These are phyloP conservation scores for barley (Hordeum vulgare) DNA, from an alignment of 176 grass and related monocot genomes.

Conservation along the genomic window MorexV3_pseudomolecules_assembly NC_058522.1:34345681-34346180, in stretches of 20 bases:
- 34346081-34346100: conserved; percentile 71
- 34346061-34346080: conserved; percentile 73
- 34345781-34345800: too few species aligned
- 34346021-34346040: neutral
- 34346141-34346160: conserved; percentile 96
- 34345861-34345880: neutral
- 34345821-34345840: too few species aligned
- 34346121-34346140: conserved; percentile 86
- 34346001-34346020: neutral
- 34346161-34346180: conserved; percentile 82
- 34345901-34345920: neutral
- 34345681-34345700: too few species aligned
- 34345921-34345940: too few species aligned
- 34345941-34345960: too few species aligned
- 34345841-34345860: too few species aligned
- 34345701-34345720: too few species aligned
- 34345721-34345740: too few species aligned
- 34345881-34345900: neutral
- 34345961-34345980: too few species aligned
- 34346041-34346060: neutral
- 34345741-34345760: too few species aligned
- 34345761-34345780: too few species aligned
- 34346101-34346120: conserved; percentile 67
- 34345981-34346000: neutral
- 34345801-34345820: too few species aligned